Base-by-base conservation (phyloP, 2,329 filamentous ascomycete genomes). In the Seiridium cupressi region DNA sequence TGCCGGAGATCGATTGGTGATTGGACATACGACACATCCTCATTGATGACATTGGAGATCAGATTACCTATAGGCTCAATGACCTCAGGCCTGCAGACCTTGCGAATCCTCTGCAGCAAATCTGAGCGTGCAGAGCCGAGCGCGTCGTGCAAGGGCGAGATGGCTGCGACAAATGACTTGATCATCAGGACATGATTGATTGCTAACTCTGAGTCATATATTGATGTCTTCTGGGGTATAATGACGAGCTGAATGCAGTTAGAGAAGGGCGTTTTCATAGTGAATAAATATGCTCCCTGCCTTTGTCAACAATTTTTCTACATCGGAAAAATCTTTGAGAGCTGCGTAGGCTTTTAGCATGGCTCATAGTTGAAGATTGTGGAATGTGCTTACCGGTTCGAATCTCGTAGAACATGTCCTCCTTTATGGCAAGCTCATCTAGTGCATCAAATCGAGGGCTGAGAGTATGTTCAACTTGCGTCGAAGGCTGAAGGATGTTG, bases 401-500 rank as follows among this genome's bases (percentile, higher is more conserved):
- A 35, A 91, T 84, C 54, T 88, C 85, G 55, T 85, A 86, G 74
- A 97, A 96, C 83, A 96, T 90, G 48, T 93, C 90, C 70, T 97
- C 92, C 57, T 91, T 93, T 1, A 82, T 85, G 1, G 88, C 88
- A 26, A 99, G 76, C 72, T 98, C 94, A 61, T 92, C 88, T 0
- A 99, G 77, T 0, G 93, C 92, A 68, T 95, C 89, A 64, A 93
- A 94, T 3, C 95, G 86, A 38, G 84, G 86, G 1, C 77, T 78
- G 13, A 99, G 83, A 11, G 91, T 89, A 3, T 82, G 78, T 3
- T 83, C 75, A 58, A 89, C 72, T 2, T 79, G 84, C 0, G 92
- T 97, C 0, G 92, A 90, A 3, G 95, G 95, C 69, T 99, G 95
- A 2, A 98, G 77, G 38, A 99, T 89, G 65, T 91, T 97, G 72